Evolutionary conservation across 108 stramenopile genomes (phyloP), one percentile per base, ranked within the genome.

Genomic region (Pseudonitzschia delicatissima): DNA sequence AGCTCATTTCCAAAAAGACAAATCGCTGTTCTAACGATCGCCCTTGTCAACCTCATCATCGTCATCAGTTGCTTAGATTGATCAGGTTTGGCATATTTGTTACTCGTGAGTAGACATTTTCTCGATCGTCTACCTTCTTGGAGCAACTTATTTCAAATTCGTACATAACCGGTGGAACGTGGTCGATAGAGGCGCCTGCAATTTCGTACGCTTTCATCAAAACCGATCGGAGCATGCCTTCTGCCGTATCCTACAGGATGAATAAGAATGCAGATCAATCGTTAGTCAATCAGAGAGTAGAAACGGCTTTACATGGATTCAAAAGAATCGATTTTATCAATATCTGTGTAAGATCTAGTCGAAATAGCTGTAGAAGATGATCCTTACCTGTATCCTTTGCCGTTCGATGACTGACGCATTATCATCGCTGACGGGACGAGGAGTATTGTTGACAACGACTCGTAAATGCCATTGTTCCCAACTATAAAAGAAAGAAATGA

Each of bases 391-490:
- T 62, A 92, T 88, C 49, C 88, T 60, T 53, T 93, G 91, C 42
- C 91, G 73, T 66, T 93, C 91, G 35, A 93, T 90, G 11, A 88
- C 79, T 25, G 84, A 79, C 9, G 91, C 85, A 28, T 82, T 82
- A 64, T 93, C 87, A 57, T 82, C 83, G 45, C 85, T 80, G 36
- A 93, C 78, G 0, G 91, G 91, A 33, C 91, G 75, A 5, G 91
- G 88, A 21, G 91, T 93, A 67, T 93, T 93, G 60, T 93, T 93
- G 12, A 93, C 91, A 39, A 93, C 86, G 2, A 90, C 85, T 34
- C 86, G 76, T 49, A 93, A 68, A 55, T 87, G 77, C 91, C 91
- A 93, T 74, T 93, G 91, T 64, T 93, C 88, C 82, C 84, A 93
- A 28, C 82, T 82, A 23, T 34, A 23, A n/a, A 70, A 53, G 4